Base-by-base conservation (phyloP, 805 yeast genomes). In the Metschnikowia reukaufii region DNA sequence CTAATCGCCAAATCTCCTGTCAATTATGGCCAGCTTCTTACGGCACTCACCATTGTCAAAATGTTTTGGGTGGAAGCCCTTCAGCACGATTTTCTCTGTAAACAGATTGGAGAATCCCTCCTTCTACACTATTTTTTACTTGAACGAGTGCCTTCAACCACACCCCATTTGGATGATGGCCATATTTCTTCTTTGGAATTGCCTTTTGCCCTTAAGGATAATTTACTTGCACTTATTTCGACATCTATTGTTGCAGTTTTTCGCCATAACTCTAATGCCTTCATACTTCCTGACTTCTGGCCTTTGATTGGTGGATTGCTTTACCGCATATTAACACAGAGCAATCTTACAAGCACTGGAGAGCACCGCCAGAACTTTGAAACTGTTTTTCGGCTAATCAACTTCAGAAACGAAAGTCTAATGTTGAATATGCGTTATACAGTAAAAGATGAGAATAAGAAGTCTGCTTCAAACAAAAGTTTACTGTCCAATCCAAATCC, bases 31-130 rank as follows among this genome's bases (percentile, higher is more conserved):
- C 72, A 62, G 46, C 55, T 68, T 33, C 57, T 73, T 29, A 57
- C 65, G 12, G 62, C 66, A 3, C 49, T 72, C 15, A 73, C 86
- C 3, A 67, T 87, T 3, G 61, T 86, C 5, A 76, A 81, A 49
- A 69, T 83, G 19, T 86, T 87, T 57, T 90, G 96, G 96, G 70
- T 70, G 44, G 86, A 84, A 42, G 65, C 88, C 2, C 64, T 82
- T 3, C 68, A 72, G 33, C 60, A 68, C 4, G 88, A 84, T 37
- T 77, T 76, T 52, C 61, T 84, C 17, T 74, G 87, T 20, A 85
- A 86, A 51, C 86, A 81, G 49, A 62, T 86, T 10, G 78, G 86
- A 21, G 90, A 84, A 54, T 70, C 73, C 4, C 66, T 88, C 47
- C 64, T 88, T 2, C 59, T 76, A 36, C 76, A 73, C 50, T 76